Conservation (phyloP, 2,329 filamentous ascomycete genomes). For the Rutstroemia sydowiana region DNA sequence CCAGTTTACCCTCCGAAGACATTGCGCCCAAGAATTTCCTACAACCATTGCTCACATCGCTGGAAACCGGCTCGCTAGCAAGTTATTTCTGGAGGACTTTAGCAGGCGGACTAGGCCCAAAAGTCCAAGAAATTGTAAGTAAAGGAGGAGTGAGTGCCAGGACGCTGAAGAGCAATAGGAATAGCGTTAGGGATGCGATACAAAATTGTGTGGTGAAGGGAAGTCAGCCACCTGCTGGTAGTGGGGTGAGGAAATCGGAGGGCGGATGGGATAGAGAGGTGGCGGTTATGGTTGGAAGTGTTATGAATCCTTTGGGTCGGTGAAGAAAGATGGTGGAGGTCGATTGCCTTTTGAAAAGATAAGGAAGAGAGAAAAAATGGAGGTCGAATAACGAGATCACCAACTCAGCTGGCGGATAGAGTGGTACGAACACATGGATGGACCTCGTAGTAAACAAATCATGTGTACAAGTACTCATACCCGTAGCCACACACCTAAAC, state of each 20-base stretch:
- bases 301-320: slow-evolving; percentile 42
- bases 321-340: slow-evolving; percentile 14
- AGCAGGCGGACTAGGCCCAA: slow-evolving; percentile 65
- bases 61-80: slow-evolving; percentile 81
- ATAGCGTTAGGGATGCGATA: slow-evolving; percentile 67
- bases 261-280: slow-evolving; percentile 80
- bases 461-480: no score
- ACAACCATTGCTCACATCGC: slow-evolving; percentile 61
- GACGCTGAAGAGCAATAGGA: slow-evolving; percentile 69
- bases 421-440: no score
- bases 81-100: slow-evolving; percentile 93
- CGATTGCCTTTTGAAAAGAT: no score
- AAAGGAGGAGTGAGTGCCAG: slow-evolving; percentile 79
- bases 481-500: no score
- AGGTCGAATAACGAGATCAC: no score
- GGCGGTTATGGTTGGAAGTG: slow-evolving; percentile 86
- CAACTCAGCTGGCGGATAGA: no score
- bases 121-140: slow-evolving; percentile 77
- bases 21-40: slow-evolving; percentile 46
- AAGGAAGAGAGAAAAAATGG: no score
- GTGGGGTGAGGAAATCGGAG: slow-evolving; percentile 42
- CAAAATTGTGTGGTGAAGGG: slow-evolving; percentile 77
- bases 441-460: no score
- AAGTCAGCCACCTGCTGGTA: slow-evolving; percentile 56
- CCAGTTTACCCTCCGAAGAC: slow-evolving; percentile 42